phyloP scores from a whole-genome alignment of 805 yeast genomes.

The Saturnispora serradocipensis region DNA sequence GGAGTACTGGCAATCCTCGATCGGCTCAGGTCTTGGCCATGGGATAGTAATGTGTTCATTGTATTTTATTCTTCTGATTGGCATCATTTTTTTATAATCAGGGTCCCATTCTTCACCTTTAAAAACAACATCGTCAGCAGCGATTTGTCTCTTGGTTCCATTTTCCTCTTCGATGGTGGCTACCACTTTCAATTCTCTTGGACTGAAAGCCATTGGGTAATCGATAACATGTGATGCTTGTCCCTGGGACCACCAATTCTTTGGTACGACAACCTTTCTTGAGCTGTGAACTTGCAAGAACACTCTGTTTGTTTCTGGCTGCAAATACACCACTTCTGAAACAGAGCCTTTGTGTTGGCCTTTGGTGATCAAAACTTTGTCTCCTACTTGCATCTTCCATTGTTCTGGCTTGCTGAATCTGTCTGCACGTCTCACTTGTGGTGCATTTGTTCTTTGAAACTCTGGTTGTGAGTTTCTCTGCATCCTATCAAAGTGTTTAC shows the following conservation, averaged over 20 bases:
- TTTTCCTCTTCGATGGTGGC: constrained; percentile 64
- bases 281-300: constrained; percentile 62
- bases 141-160: constrained; percentile 60
- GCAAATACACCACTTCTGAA: constrained; percentile 54
- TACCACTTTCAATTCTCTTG: constrained; percentile 59
- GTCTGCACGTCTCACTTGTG: constrained; percentile 26
- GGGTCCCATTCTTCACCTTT: constrained; percentile 67
- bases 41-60: constrained; percentile 68
- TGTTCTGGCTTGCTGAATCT: constrained; percentile 37
- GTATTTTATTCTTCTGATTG: constrained; percentile 66
- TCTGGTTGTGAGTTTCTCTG: constrained; percentile 25
- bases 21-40: constrained; percentile 71
- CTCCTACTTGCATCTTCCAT: constrained; percentile 64
- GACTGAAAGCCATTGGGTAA: constrained; percentile 54
- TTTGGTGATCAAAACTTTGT: constrained; percentile 59
- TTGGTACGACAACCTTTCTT: constrained; percentile 58
- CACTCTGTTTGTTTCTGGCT: constrained; percentile 51
- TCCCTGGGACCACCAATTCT: constrained; percentile 59
- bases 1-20: constrained; percentile 47
- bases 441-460: constrained; percentile 21
- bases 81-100: constrained; percentile 62
- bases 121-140: constrained; percentile 64
- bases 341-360: constrained; percentile 73
- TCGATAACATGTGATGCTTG: constrained; percentile 65
- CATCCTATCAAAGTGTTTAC: constrained; percentile 24